A percentile compares a stretch with the other conserved stretches of the same genome.
These are phyloP conservation scores for Pulveroboletus frians DNA, from an alignment of 768 basidiomycete genomes.

Conservation along the genomic window DNA sequence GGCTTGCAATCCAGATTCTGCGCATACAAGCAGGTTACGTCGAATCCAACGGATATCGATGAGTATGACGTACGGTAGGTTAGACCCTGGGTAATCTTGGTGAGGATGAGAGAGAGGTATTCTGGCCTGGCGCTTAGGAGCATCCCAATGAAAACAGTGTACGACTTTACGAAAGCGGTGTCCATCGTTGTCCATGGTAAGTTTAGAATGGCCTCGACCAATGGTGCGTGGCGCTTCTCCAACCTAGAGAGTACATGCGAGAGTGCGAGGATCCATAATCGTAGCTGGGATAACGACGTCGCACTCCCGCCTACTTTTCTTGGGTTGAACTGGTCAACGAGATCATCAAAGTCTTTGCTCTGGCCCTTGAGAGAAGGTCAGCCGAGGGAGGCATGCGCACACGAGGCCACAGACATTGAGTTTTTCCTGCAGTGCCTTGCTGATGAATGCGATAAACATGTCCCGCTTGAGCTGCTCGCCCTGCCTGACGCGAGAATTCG, in stretches of 20 bases:
- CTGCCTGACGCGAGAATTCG: constrained; percentile 73
- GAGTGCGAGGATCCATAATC: constrained; percentile 79
- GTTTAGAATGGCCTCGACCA: constrained; percentile 82
- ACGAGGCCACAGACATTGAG: constrained; percentile 46
- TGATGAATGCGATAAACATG: constrained; percentile 80
- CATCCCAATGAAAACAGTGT: constrained; percentile 86
- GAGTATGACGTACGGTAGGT: constrained; percentile 69
- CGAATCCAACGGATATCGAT: not conserved
- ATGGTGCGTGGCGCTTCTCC: constrained; percentile 68
- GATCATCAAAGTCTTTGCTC: constrained; percentile 76
- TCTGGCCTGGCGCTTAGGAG: constrained; percentile 88
- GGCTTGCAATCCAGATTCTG: constrained; percentile 70
- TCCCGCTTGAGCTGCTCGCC: constrained; percentile 73
- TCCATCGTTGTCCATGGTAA: constrained; percentile 95
- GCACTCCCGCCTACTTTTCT: constrained; percentile 33
- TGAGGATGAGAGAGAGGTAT: constrained; percentile 80
- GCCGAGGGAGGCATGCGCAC: constrained; percentile 5
- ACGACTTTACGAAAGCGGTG: constrained; percentile 76
- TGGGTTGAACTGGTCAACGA: constrained; percentile 80
- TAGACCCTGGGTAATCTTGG: constrained; percentile 78
- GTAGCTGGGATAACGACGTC: constrained; percentile 49
- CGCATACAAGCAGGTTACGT: constrained; percentile 4
- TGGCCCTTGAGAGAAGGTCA: constrained; percentile 48
- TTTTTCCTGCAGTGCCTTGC: constrained; percentile 75
- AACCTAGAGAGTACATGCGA: constrained; percentile 90